Percentiles rank a stretch among this genome's conserved stretches.
Conservation (phyloP, 129 eudicot species). For the Logfia minima region DNA sequence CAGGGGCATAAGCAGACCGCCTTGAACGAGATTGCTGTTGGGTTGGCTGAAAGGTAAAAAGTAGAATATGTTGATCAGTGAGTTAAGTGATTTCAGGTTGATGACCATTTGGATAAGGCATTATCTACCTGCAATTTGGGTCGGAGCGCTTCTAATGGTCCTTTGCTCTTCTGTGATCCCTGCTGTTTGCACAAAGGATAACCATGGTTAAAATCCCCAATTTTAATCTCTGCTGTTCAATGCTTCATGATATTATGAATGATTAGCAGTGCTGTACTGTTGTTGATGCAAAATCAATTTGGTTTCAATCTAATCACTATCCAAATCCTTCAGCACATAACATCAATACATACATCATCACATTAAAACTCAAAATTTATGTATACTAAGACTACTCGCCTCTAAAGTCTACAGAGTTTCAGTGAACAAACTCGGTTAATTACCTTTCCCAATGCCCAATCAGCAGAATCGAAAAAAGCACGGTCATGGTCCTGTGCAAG, state of each 20-base stretch:
- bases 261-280: constrained; percentile 2
- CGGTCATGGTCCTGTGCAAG: constrained; percentile 76
- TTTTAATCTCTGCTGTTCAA: neutral
- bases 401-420: neutral
- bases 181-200: constrained; percentile 42
- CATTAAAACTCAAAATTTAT: too few species aligned
- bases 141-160: constrained; percentile 89
- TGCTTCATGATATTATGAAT: neutral
- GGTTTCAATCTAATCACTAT: too few species aligned
- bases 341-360: too few species aligned
- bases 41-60: constrained; percentile 53
- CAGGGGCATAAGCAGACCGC: constrained; percentile 70
- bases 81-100: neutral
- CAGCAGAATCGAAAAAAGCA: constrained; percentile 95
- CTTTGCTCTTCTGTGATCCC: constrained; percentile 74
- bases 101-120: neutral
- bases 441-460: constrained; percentile 98
- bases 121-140: constrained; percentile 78
- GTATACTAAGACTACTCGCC: neutral
- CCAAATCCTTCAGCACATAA: too few species aligned
- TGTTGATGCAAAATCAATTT: too few species aligned
- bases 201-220: constrained; percentile 5
- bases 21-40: constrained; percentile 75
- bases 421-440: neutral
- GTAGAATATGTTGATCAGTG: neutral